These are phyloP conservation scores for Pulveroboletus sp. DNA, from an alignment of 768 basidiomycete species.

Conservation along the genomic window DNA sequence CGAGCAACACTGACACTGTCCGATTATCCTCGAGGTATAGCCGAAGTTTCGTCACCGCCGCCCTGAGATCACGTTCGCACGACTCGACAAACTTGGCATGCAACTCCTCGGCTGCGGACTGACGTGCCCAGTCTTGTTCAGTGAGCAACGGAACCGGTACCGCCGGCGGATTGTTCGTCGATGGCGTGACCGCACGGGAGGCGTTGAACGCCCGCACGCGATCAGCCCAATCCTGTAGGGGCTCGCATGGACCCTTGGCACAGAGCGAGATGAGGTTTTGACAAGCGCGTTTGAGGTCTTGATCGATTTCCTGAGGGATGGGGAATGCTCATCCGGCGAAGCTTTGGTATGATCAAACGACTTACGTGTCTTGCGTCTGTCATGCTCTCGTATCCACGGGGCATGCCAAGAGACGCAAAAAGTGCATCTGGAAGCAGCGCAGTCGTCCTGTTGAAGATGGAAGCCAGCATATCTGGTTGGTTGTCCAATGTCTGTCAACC, in stretches of 20 bases:
- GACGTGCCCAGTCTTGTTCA: constrained; percentile 48
- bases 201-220: constrained; percentile 38
- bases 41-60: constrained; percentile 54
- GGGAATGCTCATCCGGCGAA: neutral
- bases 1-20: constrained; percentile 73
- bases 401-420: constrained; percentile 67
- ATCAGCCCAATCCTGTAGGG: constrained; percentile 62
- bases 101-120: constrained; percentile 43
- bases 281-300: constrained; percentile 78
- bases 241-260: constrained; percentile 51
- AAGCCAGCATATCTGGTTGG: constrained; percentile 30
- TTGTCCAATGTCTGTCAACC: constrained; percentile 4
- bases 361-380: constrained; percentile 70
- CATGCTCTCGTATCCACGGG: constrained; percentile 56
- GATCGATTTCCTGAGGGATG: constrained; percentile 72
- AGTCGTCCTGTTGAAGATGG: constrained; percentile 31
- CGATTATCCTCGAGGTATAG: constrained; percentile 79
- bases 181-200: constrained; percentile 17
- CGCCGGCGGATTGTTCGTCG: constrained; percentile 20
- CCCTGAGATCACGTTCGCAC: constrained; percentile 52
- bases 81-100: constrained; percentile 53
- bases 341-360: neutral
- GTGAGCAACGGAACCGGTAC: constrained; percentile 25
- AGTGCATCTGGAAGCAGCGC: constrained; percentile 60
- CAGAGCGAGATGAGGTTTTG: constrained; percentile 75